Conservation (phyloP, 306 rosid genomes). For the Trichosanthes truncata region DNA sequence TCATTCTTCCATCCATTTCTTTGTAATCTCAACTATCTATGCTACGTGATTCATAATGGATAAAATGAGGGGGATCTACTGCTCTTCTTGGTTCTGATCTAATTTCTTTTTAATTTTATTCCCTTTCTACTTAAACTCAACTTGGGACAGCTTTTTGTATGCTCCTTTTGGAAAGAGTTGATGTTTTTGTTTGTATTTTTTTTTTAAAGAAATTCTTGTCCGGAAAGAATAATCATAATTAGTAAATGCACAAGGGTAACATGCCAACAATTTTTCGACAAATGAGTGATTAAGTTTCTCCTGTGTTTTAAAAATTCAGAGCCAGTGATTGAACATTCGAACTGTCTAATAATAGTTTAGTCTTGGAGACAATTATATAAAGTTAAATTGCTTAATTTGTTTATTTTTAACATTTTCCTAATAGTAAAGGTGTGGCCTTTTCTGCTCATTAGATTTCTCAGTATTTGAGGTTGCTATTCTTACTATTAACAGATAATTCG, state of each 20-base stretch:
- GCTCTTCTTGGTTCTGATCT: neutral
- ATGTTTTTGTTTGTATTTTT: neutral
- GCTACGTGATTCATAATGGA: neutral
- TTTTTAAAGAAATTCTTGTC: neutral
- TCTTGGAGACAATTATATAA: neutral
- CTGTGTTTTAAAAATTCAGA: neutral
- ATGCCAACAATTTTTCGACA: neutral
- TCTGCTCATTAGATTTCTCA: conserved; percentile 6
- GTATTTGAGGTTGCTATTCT: conserved; percentile 18
- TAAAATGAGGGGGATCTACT: neutral
- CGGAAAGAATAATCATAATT: neutral
- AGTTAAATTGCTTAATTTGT: neutral
- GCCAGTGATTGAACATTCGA: neutral
- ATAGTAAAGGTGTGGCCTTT: neutral
- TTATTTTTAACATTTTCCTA: neutral
- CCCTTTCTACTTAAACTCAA: neutral
- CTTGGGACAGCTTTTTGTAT: neutral
- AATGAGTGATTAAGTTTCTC: neutral
- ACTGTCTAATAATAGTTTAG: neutral
- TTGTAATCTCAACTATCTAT: neutral
- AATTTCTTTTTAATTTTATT: neutral
- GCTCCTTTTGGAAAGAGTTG: neutral
- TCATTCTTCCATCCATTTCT: neutral
- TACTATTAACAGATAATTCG: conserved; percentile 62
- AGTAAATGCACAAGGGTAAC: neutral